Percentiles rank a stretch among this genome's conserved stretches.
These are phyloP conservation scores for Beta vulgaris DNA, from an alignment of 148 eudicot species.

Conservation along the genomic window DNA sequence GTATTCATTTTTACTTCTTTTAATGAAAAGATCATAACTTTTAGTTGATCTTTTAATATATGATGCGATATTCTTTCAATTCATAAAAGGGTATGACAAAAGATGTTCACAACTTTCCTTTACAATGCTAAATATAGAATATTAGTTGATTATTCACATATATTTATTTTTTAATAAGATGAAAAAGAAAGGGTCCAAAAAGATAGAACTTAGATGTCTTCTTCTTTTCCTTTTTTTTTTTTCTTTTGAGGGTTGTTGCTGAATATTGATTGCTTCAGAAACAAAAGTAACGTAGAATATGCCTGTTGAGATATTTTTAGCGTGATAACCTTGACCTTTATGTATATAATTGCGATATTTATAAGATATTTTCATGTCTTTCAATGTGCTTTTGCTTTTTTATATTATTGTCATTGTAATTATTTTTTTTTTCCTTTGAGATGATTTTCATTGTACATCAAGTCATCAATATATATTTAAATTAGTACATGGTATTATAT, in stretches of 20 bases:
- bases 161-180: too few species aligned
- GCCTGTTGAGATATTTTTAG: constrained; percentile 9
- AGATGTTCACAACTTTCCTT: too few species aligned
- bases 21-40: too few species aligned
- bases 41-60: neutral
- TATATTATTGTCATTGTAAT: neutral
- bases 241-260: neutral
- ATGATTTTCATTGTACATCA: neutral
- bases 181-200: neutral
- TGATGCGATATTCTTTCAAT: neutral
- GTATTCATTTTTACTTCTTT: too few species aligned
- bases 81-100: too few species aligned
- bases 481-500: too few species aligned
- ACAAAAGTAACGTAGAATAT: neutral
- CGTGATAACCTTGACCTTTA: neutral
- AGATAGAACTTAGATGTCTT: too few species aligned
- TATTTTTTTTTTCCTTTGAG: neutral
- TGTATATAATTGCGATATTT: neutral
- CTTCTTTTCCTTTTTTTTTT: too few species aligned
- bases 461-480: neutral
- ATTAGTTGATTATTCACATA: neutral
- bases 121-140: too few species aligned
- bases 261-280: neutral
- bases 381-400: too few species aligned
- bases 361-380: too few species aligned